Evolutionary conservation across 768 basidiomycete species (phyloP), one percentile per base, ranked within the genome.

Genomic region (Boletus vermiculosoides): DNA sequence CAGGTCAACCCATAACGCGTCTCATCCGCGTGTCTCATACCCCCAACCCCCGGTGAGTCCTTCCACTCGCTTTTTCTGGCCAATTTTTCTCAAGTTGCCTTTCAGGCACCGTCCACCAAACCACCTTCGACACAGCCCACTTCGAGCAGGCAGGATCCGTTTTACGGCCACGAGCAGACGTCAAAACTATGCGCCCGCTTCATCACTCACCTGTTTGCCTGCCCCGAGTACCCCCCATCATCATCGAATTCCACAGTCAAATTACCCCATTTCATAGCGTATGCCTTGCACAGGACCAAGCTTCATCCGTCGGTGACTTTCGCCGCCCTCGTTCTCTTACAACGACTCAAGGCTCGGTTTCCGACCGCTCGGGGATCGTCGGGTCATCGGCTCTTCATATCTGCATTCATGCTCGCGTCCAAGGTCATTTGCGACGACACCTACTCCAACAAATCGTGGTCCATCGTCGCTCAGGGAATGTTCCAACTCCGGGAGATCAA

Each of bases 351-450:
- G 74, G 78, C 80, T 0, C 81, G 87, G 22, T 88, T 87, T 70
- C 88, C 87, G 44, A 85, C 86, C 5, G 88, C 87, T n/a, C 81
- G 85, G 50, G 88, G 87, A 20, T 86, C 85, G 1, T 86, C 84
- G 0, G 88, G 88, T 0, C 88, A 90, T 54, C 79, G 88, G 0
- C 67, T 90, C 0, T 88, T 88, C 65, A 81, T 90, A 15, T 85
- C 84, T 0, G 85, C 88, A 0, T 86, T 88, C 66, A 89, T 89
- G 87, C 83, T 87, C 63, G 79, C 85, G 0, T 81, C 79, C 3
- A 87, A 87, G 67, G 88, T 94, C n/a, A 88, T 93, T 48, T 94
- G 92, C 74, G 92, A 95, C 76, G 92, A 94, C 64, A 94, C 92
- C 0, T 95, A 94, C 70, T 92, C 89, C 16, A 94, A 94, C 81